A percentile compares a stretch with the other conserved stretches of the same genome.
These are phyloP conservation scores for Chaetomiaceae sp. DNA, from an alignment of 2,329 filamentous ascomycete species.

Conservation along the genomic window DNA sequence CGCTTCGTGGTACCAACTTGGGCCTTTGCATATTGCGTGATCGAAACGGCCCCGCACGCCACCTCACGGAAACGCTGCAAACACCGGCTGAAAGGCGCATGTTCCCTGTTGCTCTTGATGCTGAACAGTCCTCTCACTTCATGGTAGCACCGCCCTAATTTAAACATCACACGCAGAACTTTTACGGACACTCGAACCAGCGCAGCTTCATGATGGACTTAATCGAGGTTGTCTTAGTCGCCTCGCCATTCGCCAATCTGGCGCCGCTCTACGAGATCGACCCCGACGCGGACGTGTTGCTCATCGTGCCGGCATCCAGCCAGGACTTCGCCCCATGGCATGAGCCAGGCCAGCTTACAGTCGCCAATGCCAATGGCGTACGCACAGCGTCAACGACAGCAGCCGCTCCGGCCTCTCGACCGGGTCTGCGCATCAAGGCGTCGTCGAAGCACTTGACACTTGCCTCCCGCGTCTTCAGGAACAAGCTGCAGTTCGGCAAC, in stretches of 20 bases:
- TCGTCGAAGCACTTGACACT: slow-evolving; percentile 33
- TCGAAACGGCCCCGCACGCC: slow-evolving; percentile 18
- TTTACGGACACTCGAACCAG: not conserved
- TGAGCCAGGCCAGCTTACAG: not conserved
- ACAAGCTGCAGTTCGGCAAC: slow-evolving; percentile 21
- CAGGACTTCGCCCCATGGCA: slow-evolving; percentile 24
- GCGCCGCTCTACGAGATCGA: slow-evolving; percentile 31
- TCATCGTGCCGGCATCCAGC: slow-evolving; percentile 25
- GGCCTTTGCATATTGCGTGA: slow-evolving; percentile 20
- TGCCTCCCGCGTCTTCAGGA: slow-evolving; percentile 28
- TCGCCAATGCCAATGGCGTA: slow-evolving; percentile 5
- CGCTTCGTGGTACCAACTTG: too few relatives aligned
- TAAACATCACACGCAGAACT: not conserved
- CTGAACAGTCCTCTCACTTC: too few relatives aligned
- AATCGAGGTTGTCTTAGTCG: slow-evolving; percentile 15
- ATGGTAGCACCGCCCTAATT: too few relatives aligned
- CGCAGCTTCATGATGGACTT: slow-evolving; percentile 11
- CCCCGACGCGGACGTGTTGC: slow-evolving; percentile 30
- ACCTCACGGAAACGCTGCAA: too few relatives aligned
- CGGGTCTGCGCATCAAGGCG: slow-evolving; percentile 30
- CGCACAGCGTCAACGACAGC: not conserved
- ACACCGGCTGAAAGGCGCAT: too few relatives aligned
- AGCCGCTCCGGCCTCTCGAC: slow-evolving; percentile 4
- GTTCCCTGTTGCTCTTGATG: too few relatives aligned
- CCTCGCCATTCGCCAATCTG: slow-evolving; percentile 25